Evolutionary conservation across 805 yeast genomes (phyloP), one percentile per base, ranked within the genome.

Genomic region (Yamadazyma sp.): DNA sequence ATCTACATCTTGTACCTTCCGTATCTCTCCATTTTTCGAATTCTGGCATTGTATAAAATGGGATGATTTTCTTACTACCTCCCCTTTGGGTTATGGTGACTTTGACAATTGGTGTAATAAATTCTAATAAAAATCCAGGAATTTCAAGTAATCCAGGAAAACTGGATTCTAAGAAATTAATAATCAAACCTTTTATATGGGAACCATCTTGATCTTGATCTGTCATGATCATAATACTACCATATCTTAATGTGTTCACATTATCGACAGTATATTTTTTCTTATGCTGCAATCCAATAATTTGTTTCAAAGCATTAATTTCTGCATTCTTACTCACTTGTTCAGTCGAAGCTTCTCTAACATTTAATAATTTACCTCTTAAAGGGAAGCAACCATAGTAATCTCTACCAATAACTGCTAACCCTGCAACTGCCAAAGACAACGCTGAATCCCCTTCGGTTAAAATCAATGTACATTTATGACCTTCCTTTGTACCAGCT

Each of bases 191-290:
- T 57, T 93, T 93, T 58, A 93, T 93, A 68, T 93, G 98, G 12
- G 95, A 84, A 42, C 98, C 98, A 73, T 93, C 98, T 50, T 89
- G 95, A 86, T 93, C 98, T 65, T 93, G 98, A 83, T 93, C 98
- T 5, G 98, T 88, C 98, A 93, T 93, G 56, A 93, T 88, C 98
- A 93, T 93, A 33, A 93, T 75, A 57, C 88, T 96, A 23, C 98
- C 98, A 55, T 93, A 93, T 57, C 98, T 78, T 43, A 93, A 68
- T 4, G 82, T 79, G 38, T 76, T 75, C 11, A 84, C 69, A 45
- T 80, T 82, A 14, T 79, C 80, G 1, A 58, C 39, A 13, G 58
- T 64, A 55, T 93, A 93, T 27, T 69, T 70, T 62, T 87, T 91
- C 50, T 84, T 87, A 62, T 93, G 98, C 58, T 89, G 96, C 37